phyloP scores from a whole-genome alignment of 2,329 filamentous ascomycete genomes.

The Chrysoporthe deuterocubensis region DNA sequence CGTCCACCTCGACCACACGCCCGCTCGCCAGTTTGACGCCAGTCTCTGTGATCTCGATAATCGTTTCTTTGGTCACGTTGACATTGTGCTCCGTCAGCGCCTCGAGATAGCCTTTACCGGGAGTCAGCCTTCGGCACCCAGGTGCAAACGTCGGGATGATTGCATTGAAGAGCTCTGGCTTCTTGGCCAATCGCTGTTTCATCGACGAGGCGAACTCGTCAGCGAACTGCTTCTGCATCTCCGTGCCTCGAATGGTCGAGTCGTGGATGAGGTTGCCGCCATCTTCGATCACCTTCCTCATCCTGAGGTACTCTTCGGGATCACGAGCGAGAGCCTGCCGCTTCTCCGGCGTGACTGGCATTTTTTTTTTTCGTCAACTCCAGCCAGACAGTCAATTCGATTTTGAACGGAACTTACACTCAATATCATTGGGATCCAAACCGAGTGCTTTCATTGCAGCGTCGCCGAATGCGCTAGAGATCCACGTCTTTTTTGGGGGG shows the following conservation, averaged over 20 bases:
- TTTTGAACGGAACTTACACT: slow-evolving; percentile 39
- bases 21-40: slow-evolving; percentile 39
- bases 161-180: slow-evolving; percentile 48
- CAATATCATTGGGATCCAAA: slow-evolving; percentile 42
- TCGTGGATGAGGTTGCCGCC: slow-evolving; percentile 49
- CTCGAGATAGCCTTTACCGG: slow-evolving; percentile 51
- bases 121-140: slow-evolving; percentile 51
- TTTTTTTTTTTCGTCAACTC: slow-evolving; percentile 13
- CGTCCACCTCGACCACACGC: slow-evolving; percentile 45
- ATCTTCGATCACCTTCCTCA: slow-evolving; percentile 50
- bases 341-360: slow-evolving; percentile 44
- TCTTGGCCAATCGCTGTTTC: slow-evolving; percentile 44
- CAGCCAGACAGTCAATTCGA: no score
- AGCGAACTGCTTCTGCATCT: slow-evolving; percentile 41
- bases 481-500: slow-evolving; percentile 44
- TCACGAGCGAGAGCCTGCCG: slow-evolving; percentile 42
- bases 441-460: slow-evolving; percentile 48
- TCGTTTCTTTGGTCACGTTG: slow-evolving; percentile 42
- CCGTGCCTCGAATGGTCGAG: slow-evolving; percentile 42
- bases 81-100: slow-evolving; percentile 47
- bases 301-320: slow-evolving; percentile 43
- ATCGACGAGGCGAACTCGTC: slow-evolving; percentile 43
- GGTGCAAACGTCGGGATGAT: slow-evolving; percentile 49
- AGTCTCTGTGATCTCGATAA: slow-evolving; percentile 39
- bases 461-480: slow-evolving; percentile 52